phyloP scores from a whole-genome alignment of 148 eudicot genomes.

The Tetragonia tetragonoides region DNA sequence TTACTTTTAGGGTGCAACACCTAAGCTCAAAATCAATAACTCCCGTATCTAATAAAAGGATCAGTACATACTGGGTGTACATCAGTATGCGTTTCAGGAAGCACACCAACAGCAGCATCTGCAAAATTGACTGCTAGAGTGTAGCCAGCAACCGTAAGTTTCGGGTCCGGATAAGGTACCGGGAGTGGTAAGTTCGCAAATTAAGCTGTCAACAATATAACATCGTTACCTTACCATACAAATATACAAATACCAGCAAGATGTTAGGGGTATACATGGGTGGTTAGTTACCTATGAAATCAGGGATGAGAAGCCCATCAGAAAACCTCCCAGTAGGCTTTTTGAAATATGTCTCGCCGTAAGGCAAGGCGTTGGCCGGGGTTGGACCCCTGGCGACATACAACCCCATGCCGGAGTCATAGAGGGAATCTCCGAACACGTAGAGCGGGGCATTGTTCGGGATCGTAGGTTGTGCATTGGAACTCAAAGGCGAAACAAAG shows the following conservation, averaged over 20 bases:
- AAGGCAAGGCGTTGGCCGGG: constrained; percentile 13
- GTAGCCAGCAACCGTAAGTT: not conserved
- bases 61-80: constrained; percentile 6
- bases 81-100: constrained; percentile 15
- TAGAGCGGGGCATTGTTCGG: not conserved
- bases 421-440: constrained; percentile 38
- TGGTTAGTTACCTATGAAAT: constrained; percentile 33
- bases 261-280: too few relatives aligned
- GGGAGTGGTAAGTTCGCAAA: constrained; percentile 15
- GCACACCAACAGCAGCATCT: constrained; percentile 27
- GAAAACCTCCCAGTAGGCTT: constrained; percentile 32
- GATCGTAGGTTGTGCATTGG: not conserved
- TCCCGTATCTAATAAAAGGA: not conserved
- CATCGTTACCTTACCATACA: too few relatives aligned
- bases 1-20: too few relatives aligned
- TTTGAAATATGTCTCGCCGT: constrained; percentile 33
- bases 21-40: too few relatives aligned
- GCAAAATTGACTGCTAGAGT: constrained; percentile 20
- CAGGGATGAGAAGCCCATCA: constrained; percentile 36
- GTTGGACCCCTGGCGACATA: constrained; percentile 9
- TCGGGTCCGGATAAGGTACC: not conserved
- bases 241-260: too few relatives aligned
- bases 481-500: not conserved
- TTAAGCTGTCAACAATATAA: not conserved
- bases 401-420: constrained; percentile 29